These are phyloP conservation scores for Telfairia occidentalis DNA, from an alignment of 331 rosid genomes.

Conservation along the genomic window DNA sequence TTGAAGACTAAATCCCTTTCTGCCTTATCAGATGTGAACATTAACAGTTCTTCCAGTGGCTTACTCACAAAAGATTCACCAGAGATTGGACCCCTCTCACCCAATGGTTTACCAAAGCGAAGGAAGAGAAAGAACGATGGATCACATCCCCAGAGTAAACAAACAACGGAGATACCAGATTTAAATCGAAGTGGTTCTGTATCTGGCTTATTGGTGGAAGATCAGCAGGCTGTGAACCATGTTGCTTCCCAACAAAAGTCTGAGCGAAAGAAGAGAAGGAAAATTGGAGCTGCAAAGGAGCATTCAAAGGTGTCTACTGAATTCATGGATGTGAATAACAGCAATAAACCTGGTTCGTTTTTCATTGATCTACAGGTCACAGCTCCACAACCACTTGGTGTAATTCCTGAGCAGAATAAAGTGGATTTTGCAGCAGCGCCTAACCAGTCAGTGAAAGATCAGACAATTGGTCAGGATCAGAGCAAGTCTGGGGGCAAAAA, in stretches of 20 bases:
- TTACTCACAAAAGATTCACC: constrained; percentile 16
- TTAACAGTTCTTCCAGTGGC: constrained; percentile 14
- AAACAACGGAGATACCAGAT: constrained; percentile 33
- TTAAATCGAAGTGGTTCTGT: constrained; percentile 26
- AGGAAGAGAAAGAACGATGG: constrained; percentile 18
- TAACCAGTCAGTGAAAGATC: background rate
- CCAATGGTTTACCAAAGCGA: constrained; percentile 18
- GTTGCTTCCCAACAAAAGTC: constrained; percentile 27
- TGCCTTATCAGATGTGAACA: constrained; percentile 44
- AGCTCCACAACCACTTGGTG: constrained; percentile 2
- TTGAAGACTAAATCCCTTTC: constrained; percentile 47
- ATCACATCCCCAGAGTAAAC: constrained; percentile 16
- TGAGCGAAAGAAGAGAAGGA: constrained; percentile 25
- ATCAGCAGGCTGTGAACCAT: constrained; percentile 5
- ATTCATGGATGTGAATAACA: constrained; percentile 16
- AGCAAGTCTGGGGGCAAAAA: constrained; percentile 21
- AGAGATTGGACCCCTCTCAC: background rate
- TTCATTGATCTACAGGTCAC: constrained; percentile 51
- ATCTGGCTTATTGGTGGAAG: constrained; percentile 3
- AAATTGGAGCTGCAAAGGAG: constrained; percentile 19
- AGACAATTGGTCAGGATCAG: constrained; percentile 6
- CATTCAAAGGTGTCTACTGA: constrained; percentile 22
- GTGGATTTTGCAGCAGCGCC: constrained; percentile 11
- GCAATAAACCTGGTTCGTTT: constrained; percentile 37
- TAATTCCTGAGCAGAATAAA: background rate